Evolutionary conservation across 495 filamentous ascomycete species (phyloP).

Genomic region (Trichoderma gamsii): DNA sequence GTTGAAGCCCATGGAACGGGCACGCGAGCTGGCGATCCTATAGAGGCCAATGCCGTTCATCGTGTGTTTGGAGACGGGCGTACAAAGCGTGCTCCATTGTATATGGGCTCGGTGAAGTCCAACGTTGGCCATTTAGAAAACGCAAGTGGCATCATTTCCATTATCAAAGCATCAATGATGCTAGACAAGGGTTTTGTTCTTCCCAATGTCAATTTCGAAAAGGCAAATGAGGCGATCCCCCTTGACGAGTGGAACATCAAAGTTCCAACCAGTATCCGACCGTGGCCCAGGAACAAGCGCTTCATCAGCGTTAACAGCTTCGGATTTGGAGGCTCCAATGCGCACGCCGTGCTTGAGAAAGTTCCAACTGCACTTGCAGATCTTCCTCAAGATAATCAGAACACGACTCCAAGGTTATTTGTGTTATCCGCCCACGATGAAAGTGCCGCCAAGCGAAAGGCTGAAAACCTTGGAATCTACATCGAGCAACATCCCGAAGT

Average conservation of each 20-base stretch:
- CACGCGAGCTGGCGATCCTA: conserved; percentile 47
- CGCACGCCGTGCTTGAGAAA: conserved; percentile 43
- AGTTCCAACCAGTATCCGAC: conserved; percentile 25
- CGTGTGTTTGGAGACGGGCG: conserved; percentile 23
- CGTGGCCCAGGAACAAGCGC: conserved; percentile 16
- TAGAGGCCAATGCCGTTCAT: conserved; percentile 38
- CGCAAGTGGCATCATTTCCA: conserved; percentile 35
- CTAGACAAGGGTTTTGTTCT: conserved; percentile 36
- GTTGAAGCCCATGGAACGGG: conserved; percentile 53
- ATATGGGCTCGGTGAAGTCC: conserved; percentile 43
- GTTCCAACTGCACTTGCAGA: neutral
- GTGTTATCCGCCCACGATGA: conserved; percentile 16
- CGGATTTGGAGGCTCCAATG: conserved; percentile 48
- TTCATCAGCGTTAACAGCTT: conserved; percentile 34
- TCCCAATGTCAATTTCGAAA: conserved; percentile 33
- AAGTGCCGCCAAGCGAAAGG: conserved; percentile 21
- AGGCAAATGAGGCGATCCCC: conserved; percentile 33
- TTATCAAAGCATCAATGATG: conserved; percentile 43
- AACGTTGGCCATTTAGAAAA: conserved; percentile 45
- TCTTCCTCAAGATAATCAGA: neutral
- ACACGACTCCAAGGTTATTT: conserved; percentile 13
- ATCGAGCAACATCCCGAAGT: conserved; percentile 28
- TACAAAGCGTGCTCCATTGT: conserved; percentile 21
- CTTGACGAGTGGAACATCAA: conserved; percentile 28
- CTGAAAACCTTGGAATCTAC: conserved; percentile 24